These are phyloP conservation scores for Pseudogymnoascus sp. DNA, from an alignment of 2,329 filamentous ascomycete species.

Conservation along the genomic window DNA sequence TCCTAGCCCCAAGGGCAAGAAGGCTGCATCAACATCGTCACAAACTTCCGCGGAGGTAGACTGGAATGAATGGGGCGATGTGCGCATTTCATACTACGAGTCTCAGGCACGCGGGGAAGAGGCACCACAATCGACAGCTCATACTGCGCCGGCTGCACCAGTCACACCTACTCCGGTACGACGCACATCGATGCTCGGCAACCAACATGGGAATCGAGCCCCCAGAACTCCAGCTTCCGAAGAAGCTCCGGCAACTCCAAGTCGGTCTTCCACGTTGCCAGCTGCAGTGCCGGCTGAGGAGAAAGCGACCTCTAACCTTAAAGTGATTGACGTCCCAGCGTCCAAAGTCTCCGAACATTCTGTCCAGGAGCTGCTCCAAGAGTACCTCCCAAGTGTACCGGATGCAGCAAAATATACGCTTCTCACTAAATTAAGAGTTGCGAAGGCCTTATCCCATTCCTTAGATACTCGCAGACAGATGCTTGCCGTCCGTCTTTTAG, in stretches of 20 bases:
- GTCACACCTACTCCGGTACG: slow-evolving; percentile 30
- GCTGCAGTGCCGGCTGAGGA: slow-evolving; percentile 21
- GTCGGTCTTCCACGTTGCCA: slow-evolving; percentile 18
- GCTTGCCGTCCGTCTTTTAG: slow-evolving; percentile 73
- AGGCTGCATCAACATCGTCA: slow-evolving; percentile 12
- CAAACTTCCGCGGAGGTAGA: slow-evolving; percentile 30
- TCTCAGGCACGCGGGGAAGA: slow-evolving; percentile 18
- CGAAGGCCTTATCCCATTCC: slow-evolving; percentile 69
- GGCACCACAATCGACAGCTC: slow-evolving; percentile 27
- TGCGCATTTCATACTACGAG: slow-evolving; percentile 73
- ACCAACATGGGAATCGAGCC: slow-evolving; percentile 25
- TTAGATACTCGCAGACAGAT: slow-evolving; percentile 64
- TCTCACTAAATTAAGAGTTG: slow-evolving; percentile 73
- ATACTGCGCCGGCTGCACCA: slow-evolving; percentile 21
- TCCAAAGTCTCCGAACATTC: slow-evolving; percentile 44
- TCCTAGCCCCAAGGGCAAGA: slow-evolving; percentile 25
- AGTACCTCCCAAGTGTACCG: slow-evolving; percentile 59
- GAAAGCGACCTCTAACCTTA: slow-evolving; percentile 21
- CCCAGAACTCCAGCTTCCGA: slow-evolving; percentile 29
- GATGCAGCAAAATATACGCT: slow-evolving; percentile 72
- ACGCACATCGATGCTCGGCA: slow-evolving; percentile 29
- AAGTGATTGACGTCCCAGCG: slow-evolving; percentile 45
- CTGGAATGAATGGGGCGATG: slow-evolving; percentile 75
- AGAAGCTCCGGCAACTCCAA: slow-evolving; percentile 29
- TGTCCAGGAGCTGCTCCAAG: slow-evolving; percentile 51